Evolutionary conservation across 768 basidiomycete genomes (phyloP).

Genomic region (Saitozyma sp.): DNA sequence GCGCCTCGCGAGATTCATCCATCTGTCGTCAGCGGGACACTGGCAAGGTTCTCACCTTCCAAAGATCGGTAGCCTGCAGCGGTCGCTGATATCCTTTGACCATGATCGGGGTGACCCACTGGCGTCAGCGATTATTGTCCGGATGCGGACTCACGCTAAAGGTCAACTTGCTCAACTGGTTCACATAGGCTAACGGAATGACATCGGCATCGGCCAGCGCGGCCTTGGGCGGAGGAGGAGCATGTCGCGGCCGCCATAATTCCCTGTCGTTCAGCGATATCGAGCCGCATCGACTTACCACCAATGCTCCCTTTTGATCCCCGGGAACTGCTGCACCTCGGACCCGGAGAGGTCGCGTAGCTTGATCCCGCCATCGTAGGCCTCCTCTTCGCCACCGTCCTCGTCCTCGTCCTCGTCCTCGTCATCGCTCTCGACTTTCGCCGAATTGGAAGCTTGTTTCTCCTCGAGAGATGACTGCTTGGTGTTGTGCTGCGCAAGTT

Average conservation of each 20-base stretch:
- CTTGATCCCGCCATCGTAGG: conserved; percentile 6
- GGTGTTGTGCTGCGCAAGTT: neutral
- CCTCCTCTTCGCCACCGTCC: conserved; percentile 6
- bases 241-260: conserved; percentile 62
- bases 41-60: conserved; percentile 58
- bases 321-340: conserved; percentile 24
- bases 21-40: conserved; percentile 20
- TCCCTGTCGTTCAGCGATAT: conserved; percentile 28
- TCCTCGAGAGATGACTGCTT: neutral
- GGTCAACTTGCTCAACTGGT: conserved; percentile 63
- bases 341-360: conserved; percentile 19
- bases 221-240: conserved; percentile 61
- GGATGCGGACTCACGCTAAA: conserved; percentile 61
- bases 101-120: conserved; percentile 54
- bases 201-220: conserved; percentile 64
- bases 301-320: conserved; percentile 30
- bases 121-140: neutral
- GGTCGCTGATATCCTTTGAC: conserved; percentile 69
- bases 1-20: conserved; percentile 42
- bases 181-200: conserved; percentile 64
- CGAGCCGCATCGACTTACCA: conserved; percentile 18
- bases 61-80: conserved; percentile 71
- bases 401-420: conserved; percentile 6
- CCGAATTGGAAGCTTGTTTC: neutral
- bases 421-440: neutral